phyloP scores from a whole-genome alignment of 352 stramenopile species.

The Pythium sukuiense region DNA sequence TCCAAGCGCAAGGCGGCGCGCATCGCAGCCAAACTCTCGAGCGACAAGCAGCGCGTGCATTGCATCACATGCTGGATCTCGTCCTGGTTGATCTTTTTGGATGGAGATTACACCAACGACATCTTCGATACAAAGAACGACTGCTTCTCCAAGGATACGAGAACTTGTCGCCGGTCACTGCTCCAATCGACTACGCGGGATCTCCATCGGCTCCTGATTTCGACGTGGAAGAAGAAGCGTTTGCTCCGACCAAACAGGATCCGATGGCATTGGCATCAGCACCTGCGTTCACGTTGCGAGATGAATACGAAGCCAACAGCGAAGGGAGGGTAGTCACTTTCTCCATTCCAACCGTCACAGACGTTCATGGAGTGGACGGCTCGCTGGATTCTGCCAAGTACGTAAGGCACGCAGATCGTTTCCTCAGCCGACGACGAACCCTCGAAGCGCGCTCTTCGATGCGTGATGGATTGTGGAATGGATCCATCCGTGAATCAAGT shows the following conservation, averaged over 20 bases:
- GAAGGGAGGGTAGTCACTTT: neutral
- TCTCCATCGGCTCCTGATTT: neutral
- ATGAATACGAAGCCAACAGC: neutral
- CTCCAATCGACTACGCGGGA: neutral
- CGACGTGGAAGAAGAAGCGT: neutral
- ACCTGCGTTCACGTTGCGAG: neutral
- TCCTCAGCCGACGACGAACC: too few species aligned
- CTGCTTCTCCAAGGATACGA: constrained; percentile 1
- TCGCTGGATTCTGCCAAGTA: too few species aligned
- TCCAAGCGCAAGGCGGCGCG: neutral
- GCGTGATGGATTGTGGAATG: too few species aligned
- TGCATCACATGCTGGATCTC: constrained; percentile 13
- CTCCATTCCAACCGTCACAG: neutral
- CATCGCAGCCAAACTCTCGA: neutral
- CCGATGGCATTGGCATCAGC: neutral
- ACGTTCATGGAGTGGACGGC: neutral
- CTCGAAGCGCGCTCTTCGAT: too few species aligned
- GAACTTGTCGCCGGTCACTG: constrained; percentile 1
- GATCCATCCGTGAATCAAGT: too few species aligned
- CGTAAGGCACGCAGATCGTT: too few species aligned
- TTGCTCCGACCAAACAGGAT: neutral
- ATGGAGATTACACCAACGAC: neutral
- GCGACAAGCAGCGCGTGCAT: neutral
- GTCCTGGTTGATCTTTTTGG: constrained; percentile 15
- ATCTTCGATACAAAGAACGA: constrained; percentile 2